Evolutionary conservation across 1,139 yeast genomes (phyloP).

Genomic region (Suhomyces taliae): DNA sequence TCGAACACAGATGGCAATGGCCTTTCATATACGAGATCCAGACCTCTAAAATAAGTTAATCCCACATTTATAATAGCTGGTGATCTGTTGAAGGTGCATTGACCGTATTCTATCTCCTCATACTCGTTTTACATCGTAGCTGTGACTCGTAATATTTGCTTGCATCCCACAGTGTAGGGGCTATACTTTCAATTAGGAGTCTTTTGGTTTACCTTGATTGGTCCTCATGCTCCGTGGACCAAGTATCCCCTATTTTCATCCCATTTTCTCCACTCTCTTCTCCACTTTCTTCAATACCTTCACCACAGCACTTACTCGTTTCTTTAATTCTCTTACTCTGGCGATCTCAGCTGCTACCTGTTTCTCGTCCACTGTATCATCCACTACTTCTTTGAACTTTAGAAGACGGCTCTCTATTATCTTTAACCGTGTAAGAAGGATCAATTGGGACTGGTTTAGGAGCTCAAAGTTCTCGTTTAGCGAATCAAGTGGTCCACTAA

Average conservation of each 20-base stretch:
- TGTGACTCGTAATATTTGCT: too few relatives aligned
- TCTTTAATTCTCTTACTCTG: slow-evolving; percentile 34
- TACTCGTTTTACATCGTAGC: too few relatives aligned
- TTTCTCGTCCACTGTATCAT: slow-evolving; percentile 12
- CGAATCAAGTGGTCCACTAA: slow-evolving; percentile 54
- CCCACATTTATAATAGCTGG: too few relatives aligned
- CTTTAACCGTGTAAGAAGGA: slow-evolving; percentile 49
- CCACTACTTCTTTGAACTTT: slow-evolving; percentile 22
- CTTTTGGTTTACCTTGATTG: background rate
- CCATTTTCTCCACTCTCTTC: slow-evolving; percentile 20
- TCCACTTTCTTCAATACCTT: slow-evolving; percentile 38
- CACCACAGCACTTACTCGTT: slow-evolving; percentile 31
- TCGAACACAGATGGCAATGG: too few relatives aligned
- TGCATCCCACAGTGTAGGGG: too few relatives aligned
- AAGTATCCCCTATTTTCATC: background rate
- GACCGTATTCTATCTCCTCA: too few relatives aligned
- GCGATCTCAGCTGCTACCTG: slow-evolving; percentile 26
- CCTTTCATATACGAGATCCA: too few relatives aligned
- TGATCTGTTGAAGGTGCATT: too few relatives aligned
- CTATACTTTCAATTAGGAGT: too few relatives aligned
- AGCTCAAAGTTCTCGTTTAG: slow-evolving; percentile 53
- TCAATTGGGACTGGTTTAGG: slow-evolving; percentile 57
- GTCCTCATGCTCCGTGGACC: background rate
- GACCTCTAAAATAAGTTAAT: too few relatives aligned
- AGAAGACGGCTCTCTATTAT: slow-evolving; percentile 40